Evolutionary conservation across 345 rosid genomes (phyloP), one percentile per base, ranked within the genome.

Genomic region (Rhizophora mangle): DNA sequence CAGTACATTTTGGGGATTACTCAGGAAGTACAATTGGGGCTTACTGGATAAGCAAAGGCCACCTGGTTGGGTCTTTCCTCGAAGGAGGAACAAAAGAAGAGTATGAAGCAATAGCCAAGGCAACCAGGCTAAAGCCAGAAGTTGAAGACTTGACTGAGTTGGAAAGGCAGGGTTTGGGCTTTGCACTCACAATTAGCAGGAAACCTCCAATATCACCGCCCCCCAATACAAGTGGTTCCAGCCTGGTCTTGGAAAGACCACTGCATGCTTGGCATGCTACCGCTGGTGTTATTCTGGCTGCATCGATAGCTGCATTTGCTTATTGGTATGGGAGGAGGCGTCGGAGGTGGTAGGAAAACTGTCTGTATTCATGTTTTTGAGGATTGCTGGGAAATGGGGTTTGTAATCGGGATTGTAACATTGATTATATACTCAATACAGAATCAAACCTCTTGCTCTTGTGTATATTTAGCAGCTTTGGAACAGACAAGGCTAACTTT

Each of bases 41-140:
- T 0, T 95, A 92, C 68, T 92, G 99, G 99, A 74, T 92, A 36
- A 90, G 69, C 77, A 86, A 87, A 62, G 96, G 96, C 59, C 88
- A 77, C 47, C 90, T 95, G 2, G 89, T 86, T 27, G 99, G 99
- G 7, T 85, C 97, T 8, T 95, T 95, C 84, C 90, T 95, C 6
- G 99, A 92, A 81, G 99, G 98, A 65, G 98, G 99, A 54, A 84
- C 83, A 20, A 89, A 90, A 80, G 94, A 92, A 81, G 99, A 95
- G 57, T 92, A 90, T 8, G 96, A 92, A 75, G 94, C 89, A 3
- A 76, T 90, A 73, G 92, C 98, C 6, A 83, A 76, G 68, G 87
- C 89, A n/a, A 87, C 99, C 2, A 72, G 78, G 78, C 67, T 87
- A 53, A 82, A 83, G 80, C 94, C 94, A 15, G 88, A 66, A 6